These are phyloP conservation scores for Pestalotiopsis sp. DNA, from an alignment of 2,329 filamentous ascomycete species.

Conservation along the genomic window DNA sequence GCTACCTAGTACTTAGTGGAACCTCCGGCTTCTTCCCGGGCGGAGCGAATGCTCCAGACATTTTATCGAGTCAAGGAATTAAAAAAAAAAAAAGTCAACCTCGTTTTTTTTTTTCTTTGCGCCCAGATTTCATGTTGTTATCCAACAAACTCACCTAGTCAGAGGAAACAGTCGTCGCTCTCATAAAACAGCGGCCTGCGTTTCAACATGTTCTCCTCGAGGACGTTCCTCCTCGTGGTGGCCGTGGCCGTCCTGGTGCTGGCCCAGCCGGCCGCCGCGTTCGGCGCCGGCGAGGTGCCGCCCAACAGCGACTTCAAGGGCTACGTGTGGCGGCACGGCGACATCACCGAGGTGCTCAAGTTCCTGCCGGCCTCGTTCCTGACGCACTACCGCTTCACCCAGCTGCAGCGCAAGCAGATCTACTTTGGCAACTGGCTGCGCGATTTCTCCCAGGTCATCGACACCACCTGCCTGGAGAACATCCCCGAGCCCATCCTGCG, in stretches of 20 bases:
- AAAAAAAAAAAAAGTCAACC: not conserved
- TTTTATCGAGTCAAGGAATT: not conserved
- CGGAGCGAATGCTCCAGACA: not conserved
- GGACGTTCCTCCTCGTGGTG: constrained; percentile 12
- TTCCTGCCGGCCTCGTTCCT: constrained; percentile 39
- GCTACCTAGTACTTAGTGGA: not conserved
- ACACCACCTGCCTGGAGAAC: constrained; percentile 54
- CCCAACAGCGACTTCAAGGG: constrained; percentile 40
- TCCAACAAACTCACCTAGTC: not conserved
- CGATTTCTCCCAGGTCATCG: constrained; percentile 57
- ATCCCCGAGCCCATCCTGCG: constrained; percentile 56
- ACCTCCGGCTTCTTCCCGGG: not conserved
- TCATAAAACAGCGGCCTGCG: too few species aligned
- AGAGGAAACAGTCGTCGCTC: not conserved
- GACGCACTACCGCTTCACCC: constrained; percentile 40
- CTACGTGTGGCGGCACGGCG: constrained; percentile 43
- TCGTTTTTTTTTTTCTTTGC: not conserved
- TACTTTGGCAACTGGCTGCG: constrained; percentile 49
- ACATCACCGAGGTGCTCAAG: constrained; percentile 40
- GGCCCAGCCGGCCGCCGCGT: constrained; percentile 33
- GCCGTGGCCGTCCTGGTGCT: constrained; percentile 38
- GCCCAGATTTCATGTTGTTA: not conserved
- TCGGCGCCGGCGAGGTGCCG: constrained; percentile 41
- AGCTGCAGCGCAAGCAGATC: constrained; percentile 39
- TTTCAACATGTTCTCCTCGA: not conserved